Conservation (phyloP, 2,329 filamentous ascomycete genomes). For the Immersiporthe knoxdaviesiana region DNA sequence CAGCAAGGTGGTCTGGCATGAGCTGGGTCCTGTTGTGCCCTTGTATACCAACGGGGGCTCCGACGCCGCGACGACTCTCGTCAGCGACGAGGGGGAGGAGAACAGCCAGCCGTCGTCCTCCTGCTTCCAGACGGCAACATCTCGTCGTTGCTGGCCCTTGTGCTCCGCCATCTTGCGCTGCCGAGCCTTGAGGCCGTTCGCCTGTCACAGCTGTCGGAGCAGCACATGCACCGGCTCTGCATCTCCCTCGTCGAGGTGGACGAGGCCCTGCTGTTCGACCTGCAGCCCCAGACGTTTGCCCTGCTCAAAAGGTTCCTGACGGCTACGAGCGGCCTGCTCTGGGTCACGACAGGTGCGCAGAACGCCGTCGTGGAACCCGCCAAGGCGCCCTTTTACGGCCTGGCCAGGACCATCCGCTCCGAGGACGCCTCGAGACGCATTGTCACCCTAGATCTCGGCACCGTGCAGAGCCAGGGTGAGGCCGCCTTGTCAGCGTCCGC, state of each 20-base stretch:
- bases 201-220: slow-evolving; percentile 42
- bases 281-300: slow-evolving; percentile 45
- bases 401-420: slow-evolving; percentile 53
- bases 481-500: background rate
- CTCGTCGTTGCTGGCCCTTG: background rate
- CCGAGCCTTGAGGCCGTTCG: slow-evolving; percentile 38
- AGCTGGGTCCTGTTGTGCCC: slow-evolving; percentile 28
- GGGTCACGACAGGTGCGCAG: slow-evolving; percentile 51
- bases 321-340: slow-evolving; percentile 46
- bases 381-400: slow-evolving; percentile 47
- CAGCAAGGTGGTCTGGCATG: slow-evolving; percentile 52
- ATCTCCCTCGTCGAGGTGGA: slow-evolving; percentile 53
- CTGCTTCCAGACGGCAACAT: slow-evolving; percentile 31
- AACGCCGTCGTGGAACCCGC: slow-evolving; percentile 40
- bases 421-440: slow-evolving; percentile 50
- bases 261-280: slow-evolving; percentile 42
- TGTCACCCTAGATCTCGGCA: slow-evolving; percentile 47
- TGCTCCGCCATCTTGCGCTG: slow-evolving; percentile 27
- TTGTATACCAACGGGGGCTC: slow-evolving; percentile 36
- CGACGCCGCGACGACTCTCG: slow-evolving; percentile 24
- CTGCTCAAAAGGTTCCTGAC: slow-evolving; percentile 46
- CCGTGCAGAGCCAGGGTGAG: background rate
- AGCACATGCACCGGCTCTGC: slow-evolving; percentile 38
- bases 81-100: slow-evolving; percentile 29
- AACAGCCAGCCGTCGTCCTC: slow-evolving; percentile 39